Conservation (phyloP, 805 yeast genomes). For the Wickerhamiella australiensis region DNA sequence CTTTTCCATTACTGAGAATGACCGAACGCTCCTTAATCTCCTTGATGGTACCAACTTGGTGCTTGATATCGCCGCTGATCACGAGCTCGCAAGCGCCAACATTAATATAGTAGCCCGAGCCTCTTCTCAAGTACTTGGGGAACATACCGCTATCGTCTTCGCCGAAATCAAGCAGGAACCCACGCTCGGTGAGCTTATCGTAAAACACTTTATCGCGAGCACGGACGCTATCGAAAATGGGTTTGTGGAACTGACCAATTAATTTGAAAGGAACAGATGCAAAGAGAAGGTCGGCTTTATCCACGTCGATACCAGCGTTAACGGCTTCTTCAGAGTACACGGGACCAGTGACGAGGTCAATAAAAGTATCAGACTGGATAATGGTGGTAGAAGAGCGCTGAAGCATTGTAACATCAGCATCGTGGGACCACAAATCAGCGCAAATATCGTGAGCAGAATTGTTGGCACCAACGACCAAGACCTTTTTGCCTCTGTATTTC, state of each 20-base stretch:
- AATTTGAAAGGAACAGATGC: slow-evolving; percentile 31
- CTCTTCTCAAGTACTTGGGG: slow-evolving; percentile 33
- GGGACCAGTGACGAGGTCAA: slow-evolving; percentile 30
- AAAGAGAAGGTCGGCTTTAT: slow-evolving; percentile 32
- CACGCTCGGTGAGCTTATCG: slow-evolving; percentile 28
- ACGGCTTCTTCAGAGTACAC: slow-evolving; percentile 31
- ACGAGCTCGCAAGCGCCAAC: slow-evolving; percentile 35
- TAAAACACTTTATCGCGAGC: slow-evolving; percentile 27
- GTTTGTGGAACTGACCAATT: slow-evolving; percentile 30
- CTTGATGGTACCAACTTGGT: slow-evolving; percentile 31
- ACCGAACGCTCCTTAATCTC: slow-evolving; percentile 32
- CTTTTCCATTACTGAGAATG: slow-evolving; percentile 31
- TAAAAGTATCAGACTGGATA: slow-evolving; percentile 3
- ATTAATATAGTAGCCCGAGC: slow-evolving; percentile 39
- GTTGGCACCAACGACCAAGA: slow-evolving; percentile 37
- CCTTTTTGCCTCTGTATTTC: slow-evolving; percentile 33
- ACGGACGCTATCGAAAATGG: slow-evolving; percentile 25
- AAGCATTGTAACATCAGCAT: slow-evolving; percentile 34
- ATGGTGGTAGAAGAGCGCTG: slow-evolving; percentile 34
- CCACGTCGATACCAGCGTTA: slow-evolving; percentile 19
- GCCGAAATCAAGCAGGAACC: slow-evolving; percentile 35
- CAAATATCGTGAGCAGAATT: slow-evolving; percentile 38
- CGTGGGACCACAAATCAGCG: slow-evolving; percentile 37
- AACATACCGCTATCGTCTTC: slow-evolving; percentile 36
- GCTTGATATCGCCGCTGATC: slow-evolving; percentile 31